Percentiles rank a stretch among this genome's conserved stretches.
Conservation (phyloP, 2,329 filamentous ascomycete genomes). For the Trichoderma citrinoviride region DNA sequence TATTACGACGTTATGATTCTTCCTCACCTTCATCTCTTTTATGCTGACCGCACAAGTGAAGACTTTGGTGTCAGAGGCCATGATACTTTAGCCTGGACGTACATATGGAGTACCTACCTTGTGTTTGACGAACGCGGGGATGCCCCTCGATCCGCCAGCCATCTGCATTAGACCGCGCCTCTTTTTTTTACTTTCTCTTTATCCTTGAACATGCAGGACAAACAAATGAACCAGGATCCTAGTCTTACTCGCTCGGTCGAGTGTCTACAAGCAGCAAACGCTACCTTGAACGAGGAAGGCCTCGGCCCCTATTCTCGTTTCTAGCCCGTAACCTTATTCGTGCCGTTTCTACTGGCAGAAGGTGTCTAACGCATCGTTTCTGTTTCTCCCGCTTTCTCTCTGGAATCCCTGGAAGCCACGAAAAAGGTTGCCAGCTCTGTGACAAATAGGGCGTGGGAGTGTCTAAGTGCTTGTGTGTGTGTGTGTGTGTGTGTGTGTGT, state of each 20-base stretch:
- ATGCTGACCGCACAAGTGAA: neutral
- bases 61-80: neutral
- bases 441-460: neutral
- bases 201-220: neutral
- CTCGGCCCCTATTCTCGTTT: neutral
- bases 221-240: neutral
- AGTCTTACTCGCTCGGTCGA: neutral
- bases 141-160: neutral
- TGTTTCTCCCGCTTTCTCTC: neutral
- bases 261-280: neutral
- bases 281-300: neutral
- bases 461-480: neutral
- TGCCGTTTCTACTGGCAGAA: neutral
- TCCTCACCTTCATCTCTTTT: neutral
- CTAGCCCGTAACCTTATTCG: neutral
- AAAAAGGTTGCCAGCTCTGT: neutral
- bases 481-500: neutral
- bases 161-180: neutral
- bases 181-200: neutral
- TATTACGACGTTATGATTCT: slow-evolving; percentile 15
- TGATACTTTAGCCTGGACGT: neutral
- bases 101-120: too few relatives aligned
- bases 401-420: neutral
- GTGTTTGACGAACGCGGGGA: neutral
- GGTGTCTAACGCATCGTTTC: neutral